Evolutionary conservation across 495 filamentous ascomycete species (phyloP).

Genomic region (Pyrenula massariospora): DNA sequence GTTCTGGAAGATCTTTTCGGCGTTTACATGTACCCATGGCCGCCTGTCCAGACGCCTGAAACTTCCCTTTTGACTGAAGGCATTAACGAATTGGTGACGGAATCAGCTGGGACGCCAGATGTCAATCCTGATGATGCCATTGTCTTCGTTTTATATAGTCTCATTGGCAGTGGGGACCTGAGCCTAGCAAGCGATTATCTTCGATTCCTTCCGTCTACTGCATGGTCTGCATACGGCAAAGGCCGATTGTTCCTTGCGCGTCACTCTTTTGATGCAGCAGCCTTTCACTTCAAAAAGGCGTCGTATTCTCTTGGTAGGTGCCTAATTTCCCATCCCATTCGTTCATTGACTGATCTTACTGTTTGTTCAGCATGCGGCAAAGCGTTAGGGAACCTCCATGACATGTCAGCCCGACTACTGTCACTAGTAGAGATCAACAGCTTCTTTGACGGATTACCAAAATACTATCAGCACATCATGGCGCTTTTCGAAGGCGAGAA

Average conservation of each 20-base stretch:
- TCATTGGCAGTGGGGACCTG: constrained; percentile 55
- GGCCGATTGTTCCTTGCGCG: constrained; percentile 67
- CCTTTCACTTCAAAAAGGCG: constrained; percentile 68
- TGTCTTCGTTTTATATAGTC: constrained; percentile 53
- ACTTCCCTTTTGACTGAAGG: constrained; percentile 34
- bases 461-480: constrained; percentile 80
- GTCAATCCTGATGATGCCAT: constrained; percentile 33
- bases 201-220: constrained; percentile 49
- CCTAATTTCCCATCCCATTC: not conserved
- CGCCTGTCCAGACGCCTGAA: constrained; percentile 26
- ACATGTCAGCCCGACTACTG: constrained; percentile 49
- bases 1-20: constrained; percentile 40
- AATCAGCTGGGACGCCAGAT: constrained; percentile 32
- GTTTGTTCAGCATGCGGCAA: constrained; percentile 28
- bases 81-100: constrained; percentile 36
- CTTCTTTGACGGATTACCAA: constrained; percentile 64
- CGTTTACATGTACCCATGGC: constrained; percentile 31
- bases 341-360: no score
- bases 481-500: constrained; percentile 67
- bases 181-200: constrained; percentile 68
- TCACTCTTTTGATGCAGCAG: constrained; percentile 59
- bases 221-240: constrained; percentile 78
- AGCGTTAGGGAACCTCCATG: constrained; percentile 32
- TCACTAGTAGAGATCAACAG: constrained; percentile 57
- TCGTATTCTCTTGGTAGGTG: constrained; percentile 70